A percentile compares a stretch with the other conserved stretches of the same genome.
Evolutionary conservation across 345 rosid species (phyloP).

Genomic region (Pseudoturritis turrita): DNA sequence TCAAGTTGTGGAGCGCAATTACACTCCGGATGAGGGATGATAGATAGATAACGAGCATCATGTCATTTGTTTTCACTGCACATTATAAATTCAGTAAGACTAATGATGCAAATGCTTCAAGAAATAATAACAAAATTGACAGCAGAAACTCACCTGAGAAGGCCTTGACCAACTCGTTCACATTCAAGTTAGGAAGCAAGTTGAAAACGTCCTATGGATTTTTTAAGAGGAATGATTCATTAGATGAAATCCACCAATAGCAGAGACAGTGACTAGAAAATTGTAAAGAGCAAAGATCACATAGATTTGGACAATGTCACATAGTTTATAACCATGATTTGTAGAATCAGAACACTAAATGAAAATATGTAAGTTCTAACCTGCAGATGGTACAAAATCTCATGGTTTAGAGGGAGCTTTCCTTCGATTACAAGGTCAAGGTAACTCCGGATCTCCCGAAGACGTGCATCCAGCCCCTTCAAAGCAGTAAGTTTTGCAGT

Average conservation of each 20-base stretch:
- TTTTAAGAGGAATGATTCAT: neutral
- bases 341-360: neutral
- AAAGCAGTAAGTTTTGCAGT: conserved; percentile 72
- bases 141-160: conserved; percentile 57
- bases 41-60: conserved; percentile 82
- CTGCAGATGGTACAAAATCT: conserved; percentile 84
- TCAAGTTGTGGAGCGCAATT: conserved; percentile 91
- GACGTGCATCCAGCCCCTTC: conserved; percentile 77
- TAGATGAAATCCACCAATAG: neutral
- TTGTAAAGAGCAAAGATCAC: neutral
- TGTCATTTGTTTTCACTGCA: conserved; percentile 88
- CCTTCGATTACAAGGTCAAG: conserved; percentile 83
- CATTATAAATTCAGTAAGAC: neutral
- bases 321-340: neutral
- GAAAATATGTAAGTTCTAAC: conserved; percentile 26
- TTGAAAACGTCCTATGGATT: conserved; percentile 75
- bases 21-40: conserved; percentile 80
- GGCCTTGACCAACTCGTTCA: conserved; percentile 64
- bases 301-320: neutral
- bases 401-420: conserved; percentile 80
- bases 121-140: neutral
- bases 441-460: conserved; percentile 62
- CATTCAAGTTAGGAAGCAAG: conserved; percentile 83
- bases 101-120: neutral
- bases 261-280: neutral